Evolutionary conservation across 768 basidiomycete species (phyloP), one percentile per base, ranked within the genome.

Genomic region (Lentinula sp.): DNA sequence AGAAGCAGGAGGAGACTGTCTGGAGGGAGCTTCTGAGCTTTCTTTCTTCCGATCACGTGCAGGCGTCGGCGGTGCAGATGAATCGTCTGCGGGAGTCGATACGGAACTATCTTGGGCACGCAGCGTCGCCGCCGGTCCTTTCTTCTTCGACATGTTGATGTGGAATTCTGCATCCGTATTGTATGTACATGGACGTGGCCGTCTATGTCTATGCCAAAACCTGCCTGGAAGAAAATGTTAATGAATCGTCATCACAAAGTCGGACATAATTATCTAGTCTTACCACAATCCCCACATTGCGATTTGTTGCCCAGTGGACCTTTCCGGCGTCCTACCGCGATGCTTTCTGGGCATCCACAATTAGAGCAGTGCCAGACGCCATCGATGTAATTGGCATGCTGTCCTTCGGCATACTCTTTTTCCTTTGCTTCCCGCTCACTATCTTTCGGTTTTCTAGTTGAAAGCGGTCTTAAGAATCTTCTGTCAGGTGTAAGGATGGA

Each of bases 311-410:
- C 95, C 51, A 93, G 76, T 1, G 93, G 94, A 1, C 95, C 94
- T 67, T 95, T 95, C 65, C 93, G 80, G 63, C 92, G 77, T 2
- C 94, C 94, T 46, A 93, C 77, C 2, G 93, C 91, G 61, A 96
- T 86, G 66, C 76, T 85, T 69, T 93, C 93, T 0, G 95, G 95
- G 69, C 91, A 91, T 5, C 95, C 95, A 67, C 93, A 97, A 68
- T 94, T 96, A 18, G 92, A 93, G 70, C 95, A 98, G 74, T 94
- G 92, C 95, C 95, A 97, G 4, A 91, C 80, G 0, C 91, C 93
- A 65, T 94, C 78, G 69, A 94, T 88, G 66, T 84, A 79, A 69
- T 93, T 91, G 42, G 87, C 80, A 67, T 91, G 91, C 68, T 91
- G 90, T 7, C 90, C 88, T 66, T 93, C 88, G 43, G 86, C 86